Evolutionary conservation across 2,329 filamentous ascomycete species (phyloP).

Genomic region (Tolypocladium capitatum): DNA sequence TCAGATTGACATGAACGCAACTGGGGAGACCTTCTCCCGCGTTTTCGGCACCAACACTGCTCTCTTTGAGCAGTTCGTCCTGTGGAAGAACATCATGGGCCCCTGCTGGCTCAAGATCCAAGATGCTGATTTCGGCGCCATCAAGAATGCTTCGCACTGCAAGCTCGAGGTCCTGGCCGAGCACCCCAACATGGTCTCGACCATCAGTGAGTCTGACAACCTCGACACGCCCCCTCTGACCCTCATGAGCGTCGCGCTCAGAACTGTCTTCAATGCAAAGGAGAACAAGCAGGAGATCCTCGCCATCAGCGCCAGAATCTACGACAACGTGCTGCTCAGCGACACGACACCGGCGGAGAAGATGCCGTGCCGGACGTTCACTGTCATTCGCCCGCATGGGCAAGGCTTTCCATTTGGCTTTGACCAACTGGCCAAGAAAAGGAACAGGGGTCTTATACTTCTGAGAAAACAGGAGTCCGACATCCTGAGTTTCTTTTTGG

Average conservation of each 20-base stretch:
- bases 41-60: conserved; percentile 90
- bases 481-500: conserved; percentile 77
- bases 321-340: conserved; percentile 75
- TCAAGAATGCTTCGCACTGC: conserved; percentile 93
- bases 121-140: conserved; percentile 65
- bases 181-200: conserved; percentile 63
- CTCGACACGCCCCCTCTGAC: conserved; percentile 77
- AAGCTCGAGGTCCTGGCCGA: conserved; percentile 80
- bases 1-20: conserved; percentile 53
- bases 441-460: conserved; percentile 65
- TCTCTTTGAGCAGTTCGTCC: conserved; percentile 93
- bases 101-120: conserved; percentile 94
- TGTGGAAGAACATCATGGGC: conserved; percentile 99
- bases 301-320: conserved; percentile 80
- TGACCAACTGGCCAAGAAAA: conserved; percentile 57
- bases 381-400: conserved; percentile 70
- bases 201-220: conserved; percentile 64
- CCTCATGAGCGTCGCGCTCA: conserved; percentile 85
- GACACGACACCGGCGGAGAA: conserved; percentile 84
- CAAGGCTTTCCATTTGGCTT: conserved; percentile 75
- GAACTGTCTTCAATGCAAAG: conserved; percentile 77
- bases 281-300: conserved; percentile 96
- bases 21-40: conserved; percentile 82
- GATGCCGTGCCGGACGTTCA: conserved; percentile 81
- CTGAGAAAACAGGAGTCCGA: conserved; percentile 74